Base-by-base conservation (phyloP, 2,329 filamentous ascomycete genomes). In the Microdochium bolleyi region DNA sequence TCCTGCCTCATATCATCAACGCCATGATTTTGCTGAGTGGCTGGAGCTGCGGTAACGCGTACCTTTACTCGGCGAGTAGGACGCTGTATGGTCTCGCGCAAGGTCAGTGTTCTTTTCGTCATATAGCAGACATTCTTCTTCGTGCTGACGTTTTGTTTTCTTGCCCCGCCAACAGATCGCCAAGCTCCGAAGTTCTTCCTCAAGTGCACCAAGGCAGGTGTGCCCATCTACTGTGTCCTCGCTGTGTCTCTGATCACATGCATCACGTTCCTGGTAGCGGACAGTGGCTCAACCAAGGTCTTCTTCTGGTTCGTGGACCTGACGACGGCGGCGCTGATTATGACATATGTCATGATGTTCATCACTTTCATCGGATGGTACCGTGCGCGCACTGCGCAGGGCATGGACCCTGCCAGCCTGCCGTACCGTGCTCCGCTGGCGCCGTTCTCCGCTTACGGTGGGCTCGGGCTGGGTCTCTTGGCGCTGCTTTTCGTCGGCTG, bases 1-100 rank as follows among this genome's bases (percentile, higher is more conserved):
- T 77, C 3, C 65, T 84, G 1, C 79, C 80, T 4, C 69, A 81
- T 57, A 77, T 84, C 46, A 78, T 84, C 63, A 84, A 84, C 60
- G 78, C 78, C 8, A 56, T 60, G 25, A 64, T 64, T 27, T 30
- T 64, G 50, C 56, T 64, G 2, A 62, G 60, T 1, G 62, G 62
- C 5, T 57, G 54, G 57, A 58, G 56, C 4, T 59, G 56, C 48
- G 58, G 58, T 16, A 60, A 60, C 21, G 57, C 57, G 7, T 60
- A 59, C 48, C 55, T 60, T 14, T 60, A 60, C 56, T 54, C 55
- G 0, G 56, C 56, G 1, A 58, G 56, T 16, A 44, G 58, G 4
- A 58, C 57, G 10, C 54, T 60, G 24, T 60, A 60, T 46, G 57
- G 57, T 32, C 62, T 70, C 8, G 68, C 69, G 2, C 52, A 52